phyloP scores from a whole-genome alignment of 768 basidiomycete species.

The Naganishia kalamii region DNA sequence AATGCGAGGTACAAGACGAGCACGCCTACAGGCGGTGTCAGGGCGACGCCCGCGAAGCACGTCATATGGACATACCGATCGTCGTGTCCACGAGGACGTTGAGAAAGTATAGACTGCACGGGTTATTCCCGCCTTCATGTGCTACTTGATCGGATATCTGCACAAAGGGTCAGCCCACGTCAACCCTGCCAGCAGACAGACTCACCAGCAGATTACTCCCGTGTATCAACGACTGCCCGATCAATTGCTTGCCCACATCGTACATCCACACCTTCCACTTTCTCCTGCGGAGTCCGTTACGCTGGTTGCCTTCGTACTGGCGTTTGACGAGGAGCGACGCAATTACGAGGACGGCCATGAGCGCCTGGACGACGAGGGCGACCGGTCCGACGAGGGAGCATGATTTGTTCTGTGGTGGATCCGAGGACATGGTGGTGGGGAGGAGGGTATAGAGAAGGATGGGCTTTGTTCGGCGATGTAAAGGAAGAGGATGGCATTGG shows the following conservation, averaged over 20 bases:
- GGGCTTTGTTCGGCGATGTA: background rate
- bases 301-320: conserved; percentile 57
- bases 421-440: background rate
- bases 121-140: conserved; percentile 62
- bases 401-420: conserved; percentile 4
- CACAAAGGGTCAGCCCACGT: background rate
- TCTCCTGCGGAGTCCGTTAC: conserved; percentile 57
- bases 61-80: conserved; percentile 56
- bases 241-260: conserved; percentile 85
- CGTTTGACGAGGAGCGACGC: conserved; percentile 80
- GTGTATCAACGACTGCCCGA: conserved; percentile 51
- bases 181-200: background rate
- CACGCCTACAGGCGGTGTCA: conserved; percentile 56
- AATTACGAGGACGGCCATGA: conserved; percentile 81
- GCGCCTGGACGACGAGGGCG: conserved; percentile 39
- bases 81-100: conserved; percentile 90
- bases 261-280: conserved; percentile 95
- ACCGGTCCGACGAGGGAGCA: conserved; percentile 43
- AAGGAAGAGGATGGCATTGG: background rate
- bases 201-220: conserved; percentile 37
- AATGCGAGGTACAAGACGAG: conserved; percentile 70
- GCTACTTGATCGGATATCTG: conserved; percentile 73
- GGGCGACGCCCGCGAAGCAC: background rate
- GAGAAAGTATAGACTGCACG: conserved; percentile 78
- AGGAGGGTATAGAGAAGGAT: background rate